phyloP scores from a whole-genome alignment of 1,284 basidiomycete genomes.

The Irpex sp. region DNA sequence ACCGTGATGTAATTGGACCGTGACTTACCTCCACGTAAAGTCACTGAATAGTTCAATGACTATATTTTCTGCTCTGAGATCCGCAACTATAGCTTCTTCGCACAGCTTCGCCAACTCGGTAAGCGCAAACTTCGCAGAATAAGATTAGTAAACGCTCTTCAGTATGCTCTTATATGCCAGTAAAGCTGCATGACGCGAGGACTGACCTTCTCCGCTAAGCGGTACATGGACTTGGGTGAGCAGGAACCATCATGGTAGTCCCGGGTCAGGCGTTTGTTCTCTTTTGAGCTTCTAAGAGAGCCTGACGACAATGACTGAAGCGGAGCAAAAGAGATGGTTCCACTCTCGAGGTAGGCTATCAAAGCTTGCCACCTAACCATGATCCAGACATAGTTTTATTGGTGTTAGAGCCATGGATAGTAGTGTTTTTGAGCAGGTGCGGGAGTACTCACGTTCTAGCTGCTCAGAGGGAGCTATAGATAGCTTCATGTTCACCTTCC shows the following conservation, averaged over 20 bases:
- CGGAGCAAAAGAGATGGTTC: constrained; percentile 11
- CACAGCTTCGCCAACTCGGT: constrained; percentile 3
- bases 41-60: constrained; percentile 17
- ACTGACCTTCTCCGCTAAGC: constrained; percentile 13
- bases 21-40: constrained; percentile 14
- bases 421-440: too few relatives aligned
- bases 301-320: constrained; percentile 1
- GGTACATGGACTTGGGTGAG: constrained; percentile 16
- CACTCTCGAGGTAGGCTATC: constrained; percentile 14
- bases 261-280: too few relatives aligned
- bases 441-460: not conserved
- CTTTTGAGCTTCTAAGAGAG: not conserved
- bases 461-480: too few relatives aligned
- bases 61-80: constrained; percentile 13
- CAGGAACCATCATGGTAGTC: not conserved
- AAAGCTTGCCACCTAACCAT: constrained; percentile 13
- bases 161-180: too few relatives aligned
- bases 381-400: not conserved
- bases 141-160: too few relatives aligned
- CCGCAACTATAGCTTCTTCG: constrained; percentile 1
- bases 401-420: too few relatives aligned
- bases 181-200: not conserved
- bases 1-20: not conserved
- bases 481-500: too few relatives aligned
- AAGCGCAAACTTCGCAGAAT: constrained; percentile 7